Conservation (phyloP, 495 filamentous ascomycete genomes). For the Penicillium daleae region DNA sequence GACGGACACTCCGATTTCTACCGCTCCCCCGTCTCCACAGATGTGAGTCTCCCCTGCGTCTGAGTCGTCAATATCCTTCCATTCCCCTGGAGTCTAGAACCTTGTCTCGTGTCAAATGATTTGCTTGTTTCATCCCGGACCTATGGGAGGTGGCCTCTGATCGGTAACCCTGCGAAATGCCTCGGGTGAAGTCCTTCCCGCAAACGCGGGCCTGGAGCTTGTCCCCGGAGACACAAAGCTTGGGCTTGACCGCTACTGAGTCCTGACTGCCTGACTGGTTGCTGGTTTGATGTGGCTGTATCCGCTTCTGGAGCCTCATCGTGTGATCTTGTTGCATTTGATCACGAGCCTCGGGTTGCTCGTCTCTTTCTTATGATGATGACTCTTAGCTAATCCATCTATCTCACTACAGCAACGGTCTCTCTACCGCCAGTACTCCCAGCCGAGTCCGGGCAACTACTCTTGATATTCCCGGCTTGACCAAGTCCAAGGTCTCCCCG, state of each 20-base stretch:
- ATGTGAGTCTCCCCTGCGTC: constrained; percentile 56
- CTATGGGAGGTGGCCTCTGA: constrained; percentile 21
- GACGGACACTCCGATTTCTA: constrained; percentile 70
- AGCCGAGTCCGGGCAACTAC: constrained; percentile 77
- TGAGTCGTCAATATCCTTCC: constrained; percentile 20
- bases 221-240: constrained; percentile 9
- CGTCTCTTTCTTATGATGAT: background rate
- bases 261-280: background rate
- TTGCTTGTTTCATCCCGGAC: constrained; percentile 4
- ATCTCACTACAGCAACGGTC: constrained; percentile 16
- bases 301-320: constrained; percentile 5
- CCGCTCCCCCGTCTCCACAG: constrained; percentile 70
- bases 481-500: constrained; percentile 88
- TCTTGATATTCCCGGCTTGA: constrained; percentile 86
- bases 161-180: constrained; percentile 16
- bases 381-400: constrained; percentile 10
- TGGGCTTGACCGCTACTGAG: constrained; percentile 9
- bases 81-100: constrained; percentile 11
- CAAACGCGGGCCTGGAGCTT: constrained; percentile 4
- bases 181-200: constrained; percentile 19
- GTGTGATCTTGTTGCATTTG: constrained; percentile 19
- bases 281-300: background rate
- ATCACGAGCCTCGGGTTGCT: background rate
- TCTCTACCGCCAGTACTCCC: constrained; percentile 50
- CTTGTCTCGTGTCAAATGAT: constrained; percentile 16